These are phyloP conservation scores for Aschersonia sp. DNA, from an alignment of 2,329 filamentous ascomycete species.

Conservation along the genomic window DNA sequence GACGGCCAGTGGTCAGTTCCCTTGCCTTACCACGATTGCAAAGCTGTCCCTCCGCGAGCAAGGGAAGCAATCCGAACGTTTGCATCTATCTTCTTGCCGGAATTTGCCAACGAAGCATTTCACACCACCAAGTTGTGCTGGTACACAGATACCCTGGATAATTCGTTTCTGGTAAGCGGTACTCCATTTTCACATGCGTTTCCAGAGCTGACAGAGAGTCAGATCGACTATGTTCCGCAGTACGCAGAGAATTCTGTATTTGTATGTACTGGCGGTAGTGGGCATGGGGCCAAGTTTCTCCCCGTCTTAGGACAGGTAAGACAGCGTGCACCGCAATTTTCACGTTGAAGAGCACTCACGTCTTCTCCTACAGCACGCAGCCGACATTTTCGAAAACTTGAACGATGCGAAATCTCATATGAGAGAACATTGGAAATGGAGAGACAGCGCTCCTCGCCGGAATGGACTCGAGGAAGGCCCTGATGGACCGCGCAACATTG, in stretches of 20 bases:
- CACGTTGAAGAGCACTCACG: not conserved
- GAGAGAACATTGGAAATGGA: conserved; percentile 16
- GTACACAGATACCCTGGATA: conserved; percentile 20
- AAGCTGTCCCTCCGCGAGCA: conserved; percentile 5
- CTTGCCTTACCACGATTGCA: conserved; percentile 10
- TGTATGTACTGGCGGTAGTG: conserved; percentile 19
- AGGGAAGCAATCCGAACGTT: conserved; percentile 9
- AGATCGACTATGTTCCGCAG: conserved; percentile 18
- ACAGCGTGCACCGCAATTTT: too few relatives aligned
- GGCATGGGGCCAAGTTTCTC: conserved; percentile 21
- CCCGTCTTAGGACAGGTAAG: conserved; percentile 16
- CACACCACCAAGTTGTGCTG: conserved; percentile 15
- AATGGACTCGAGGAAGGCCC: conserved; percentile 18
- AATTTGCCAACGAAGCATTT: conserved; percentile 11
- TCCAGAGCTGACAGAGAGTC: too few relatives aligned
- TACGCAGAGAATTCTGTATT: conserved; percentile 16
- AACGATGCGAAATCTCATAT: conserved; percentile 13
- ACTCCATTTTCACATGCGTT: not conserved
- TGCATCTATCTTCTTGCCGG: conserved; percentile 12
- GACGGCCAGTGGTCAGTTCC: conserved; percentile 17
- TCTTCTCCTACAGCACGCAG: conserved; percentile 12
- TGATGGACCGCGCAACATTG: conserved; percentile 10
- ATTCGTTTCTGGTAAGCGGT: conserved; percentile 13
- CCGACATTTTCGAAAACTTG: conserved; percentile 14
- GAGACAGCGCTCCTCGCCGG: conserved; percentile 10